A percentile compares a stretch with the other conserved stretches of the same genome.
phyloP scores from a whole-genome alignment of 2,329 filamentous ascomycete genomes.

The Exophiala lecanii-corni region DNA sequence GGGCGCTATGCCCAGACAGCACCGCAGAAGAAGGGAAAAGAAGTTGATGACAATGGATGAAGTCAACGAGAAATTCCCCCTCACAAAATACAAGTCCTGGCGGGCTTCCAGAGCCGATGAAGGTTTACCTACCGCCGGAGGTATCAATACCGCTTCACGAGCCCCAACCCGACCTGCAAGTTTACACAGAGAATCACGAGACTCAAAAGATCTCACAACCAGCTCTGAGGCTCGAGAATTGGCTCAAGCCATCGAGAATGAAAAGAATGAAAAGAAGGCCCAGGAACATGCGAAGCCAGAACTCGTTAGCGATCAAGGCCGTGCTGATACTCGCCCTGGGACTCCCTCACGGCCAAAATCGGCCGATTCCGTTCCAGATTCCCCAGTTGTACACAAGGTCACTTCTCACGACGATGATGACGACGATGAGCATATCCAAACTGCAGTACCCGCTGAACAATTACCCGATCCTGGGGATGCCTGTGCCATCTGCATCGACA shows the following conservation, averaged over 20 bases:
- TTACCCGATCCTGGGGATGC: slow-evolving; percentile 80
- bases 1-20: slow-evolving; percentile 76
- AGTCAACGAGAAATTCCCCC: slow-evolving; percentile 93
- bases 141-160: slow-evolving; percentile 59
- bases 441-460: slow-evolving; percentile 75
- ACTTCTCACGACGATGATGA: slow-evolving; percentile 66
- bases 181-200: slow-evolving; percentile 50
- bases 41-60: slow-evolving; percentile 99
- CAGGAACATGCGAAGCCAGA: slow-evolving; percentile 16
- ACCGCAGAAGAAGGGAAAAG: slow-evolving; percentile 87
- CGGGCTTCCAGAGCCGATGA: slow-evolving; percentile 75
- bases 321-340: slow-evolving; percentile 11
- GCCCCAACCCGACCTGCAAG: slow-evolving; percentile 68
- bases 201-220: slow-evolving; percentile 16
- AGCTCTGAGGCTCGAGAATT: slow-evolving; percentile 12
- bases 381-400: slow-evolving; percentile 39
- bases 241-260: slow-evolving; percentile 9
- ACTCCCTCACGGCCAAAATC: slow-evolving; percentile 19
- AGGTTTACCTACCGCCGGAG: slow-evolving; percentile 77
- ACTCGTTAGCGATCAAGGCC: slow-evolving; percentile 24
- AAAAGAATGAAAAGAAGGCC: slow-evolving; percentile 14
- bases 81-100: slow-evolving; percentile 96
- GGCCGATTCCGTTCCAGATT: slow-evolving; percentile 21
- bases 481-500: slow-evolving; percentile 94
- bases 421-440: slow-evolving; percentile 72